Conservation (phyloP, 129 eudicot genomes). For the Pittosporum tobira region DNA sequence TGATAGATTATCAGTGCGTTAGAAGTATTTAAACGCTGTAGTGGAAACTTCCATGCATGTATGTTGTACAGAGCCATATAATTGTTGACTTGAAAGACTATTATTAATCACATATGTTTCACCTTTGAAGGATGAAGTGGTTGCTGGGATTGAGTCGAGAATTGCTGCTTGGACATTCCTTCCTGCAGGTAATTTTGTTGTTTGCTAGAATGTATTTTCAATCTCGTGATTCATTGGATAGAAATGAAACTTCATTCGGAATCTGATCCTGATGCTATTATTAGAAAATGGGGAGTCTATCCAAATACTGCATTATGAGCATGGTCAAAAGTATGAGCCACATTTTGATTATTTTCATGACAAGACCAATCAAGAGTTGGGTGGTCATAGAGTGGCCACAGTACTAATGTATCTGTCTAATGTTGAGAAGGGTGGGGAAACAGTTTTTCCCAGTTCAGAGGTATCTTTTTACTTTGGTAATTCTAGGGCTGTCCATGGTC, state of each 20-base stretch:
- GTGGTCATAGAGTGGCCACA: slow-evolving; percentile 81
- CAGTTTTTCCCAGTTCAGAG: slow-evolving; percentile 66
- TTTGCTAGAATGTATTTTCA: slow-evolving; percentile 22
- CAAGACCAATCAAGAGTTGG: slow-evolving; percentile 48
- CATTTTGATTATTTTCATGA: slow-evolving; percentile 80
- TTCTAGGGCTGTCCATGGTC: background rate
- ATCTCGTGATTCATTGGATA: background rate
- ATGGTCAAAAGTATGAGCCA: slow-evolving; percentile 82
- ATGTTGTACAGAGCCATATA: too few species aligned
- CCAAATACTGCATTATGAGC: slow-evolving; percentile 68
- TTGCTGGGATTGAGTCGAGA: slow-evolving; percentile 55
- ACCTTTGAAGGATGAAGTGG: slow-evolving; percentile 56
- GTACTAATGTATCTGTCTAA: slow-evolving; percentile 83
- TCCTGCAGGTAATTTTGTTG: slow-evolving; percentile 45
- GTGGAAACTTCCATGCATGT: too few species aligned
- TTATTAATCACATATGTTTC: background rate
- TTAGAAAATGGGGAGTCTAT: slow-evolving; percentile 80
- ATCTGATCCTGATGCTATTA: slow-evolving; percentile 5
- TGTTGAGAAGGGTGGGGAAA: slow-evolving; percentile 81
- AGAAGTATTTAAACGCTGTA: too few species aligned
- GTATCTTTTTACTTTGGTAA: slow-evolving; percentile 24
- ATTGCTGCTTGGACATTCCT: slow-evolving; percentile 91
- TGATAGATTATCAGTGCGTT: too few species aligned
- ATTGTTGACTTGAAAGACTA: too few species aligned
- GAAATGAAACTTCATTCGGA: background rate